Percentiles rank a stretch among this genome's conserved stretches.
Conservation (phyloP, 2,329 filamentous ascomycete genomes). For the Leptosphaerulina australis region DNA sequence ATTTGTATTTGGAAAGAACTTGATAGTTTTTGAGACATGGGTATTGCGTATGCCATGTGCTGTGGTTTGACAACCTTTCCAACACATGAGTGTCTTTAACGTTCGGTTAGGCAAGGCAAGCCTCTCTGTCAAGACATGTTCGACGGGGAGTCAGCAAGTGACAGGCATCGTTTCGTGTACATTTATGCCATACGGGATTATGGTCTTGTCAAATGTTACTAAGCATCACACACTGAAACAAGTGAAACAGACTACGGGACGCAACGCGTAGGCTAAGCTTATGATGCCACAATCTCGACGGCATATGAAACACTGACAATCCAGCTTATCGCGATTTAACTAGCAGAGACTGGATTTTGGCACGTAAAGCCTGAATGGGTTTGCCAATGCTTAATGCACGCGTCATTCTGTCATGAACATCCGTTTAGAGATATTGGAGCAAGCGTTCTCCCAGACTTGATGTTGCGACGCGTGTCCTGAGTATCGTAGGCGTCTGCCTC, state of each 20-base stretch:
- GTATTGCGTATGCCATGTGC: too few relatives aligned
- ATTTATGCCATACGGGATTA: neutral
- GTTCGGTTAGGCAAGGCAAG: too few relatives aligned
- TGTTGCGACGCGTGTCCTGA: slow-evolving; percentile 4
- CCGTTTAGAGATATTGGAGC: neutral
- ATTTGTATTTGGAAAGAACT: neutral
- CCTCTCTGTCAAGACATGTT: neutral
- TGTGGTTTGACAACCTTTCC: too few relatives aligned
- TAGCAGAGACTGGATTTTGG: neutral
- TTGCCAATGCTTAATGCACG: slow-evolving; percentile 6
- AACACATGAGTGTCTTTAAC: too few relatives aligned
- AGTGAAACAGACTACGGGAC: slow-evolving; percentile 30
- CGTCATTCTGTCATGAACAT: slow-evolving; percentile 8
- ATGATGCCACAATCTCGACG: slow-evolving; percentile 19
- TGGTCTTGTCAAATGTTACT: neutral
- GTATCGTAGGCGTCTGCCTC: neutral
- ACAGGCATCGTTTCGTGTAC: neutral
- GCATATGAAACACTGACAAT: slow-evolving; percentile 34
- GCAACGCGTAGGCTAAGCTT: slow-evolving; percentile 27
- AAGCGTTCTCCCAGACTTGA: neutral
- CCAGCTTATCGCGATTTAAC: slow-evolving; percentile 4
- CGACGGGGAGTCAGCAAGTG: neutral
- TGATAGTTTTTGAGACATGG: too few relatives aligned
- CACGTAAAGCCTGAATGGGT: neutral
- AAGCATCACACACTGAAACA: slow-evolving; percentile 8